A percentile compares a stretch with the other conserved stretches of the same genome.
These are phyloP conservation scores for Isochrysis galbana DNA, from an alignment of 78 protist genomes.

Conservation along the genomic window DNA sequence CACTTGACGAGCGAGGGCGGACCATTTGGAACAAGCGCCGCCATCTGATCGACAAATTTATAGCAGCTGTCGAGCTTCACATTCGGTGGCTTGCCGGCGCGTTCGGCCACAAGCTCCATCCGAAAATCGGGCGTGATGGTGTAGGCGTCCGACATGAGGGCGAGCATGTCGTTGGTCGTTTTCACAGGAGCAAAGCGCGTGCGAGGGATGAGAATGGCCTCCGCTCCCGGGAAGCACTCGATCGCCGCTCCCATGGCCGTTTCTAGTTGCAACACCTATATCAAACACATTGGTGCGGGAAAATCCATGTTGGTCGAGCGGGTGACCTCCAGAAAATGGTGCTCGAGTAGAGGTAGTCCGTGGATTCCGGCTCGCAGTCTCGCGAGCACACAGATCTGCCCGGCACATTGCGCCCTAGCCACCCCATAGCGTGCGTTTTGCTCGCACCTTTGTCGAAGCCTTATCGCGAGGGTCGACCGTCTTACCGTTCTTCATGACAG, in stretches of 20 bases:
- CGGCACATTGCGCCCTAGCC: no score
- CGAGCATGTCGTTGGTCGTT: conserved; percentile 84
- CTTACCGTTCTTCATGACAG: conserved; percentile 38
- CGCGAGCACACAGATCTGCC: no score
- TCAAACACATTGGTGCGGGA: no score
- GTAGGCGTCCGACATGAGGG: conserved; percentile 87
- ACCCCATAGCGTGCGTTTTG: no score
- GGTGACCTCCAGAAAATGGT: no score
- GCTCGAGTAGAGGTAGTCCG: no score
- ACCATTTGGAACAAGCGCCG: conserved; percentile 30
- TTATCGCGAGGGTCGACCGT: conserved; percentile 34
- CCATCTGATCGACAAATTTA: conserved; percentile 63
- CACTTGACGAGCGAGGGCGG: conserved; percentile 88
- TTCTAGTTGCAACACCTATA: conserved; percentile 97
- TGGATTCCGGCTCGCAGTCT: no score
- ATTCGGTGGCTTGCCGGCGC: conserved; percentile 62
- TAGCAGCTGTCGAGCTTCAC: conserved; percentile 83
- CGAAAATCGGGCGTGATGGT: conserved; percentile 56
- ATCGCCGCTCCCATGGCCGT: conserved; percentile 95
- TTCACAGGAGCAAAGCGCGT: conserved; percentile 97
- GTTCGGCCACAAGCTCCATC: conserved; percentile 62
- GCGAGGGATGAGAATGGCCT: conserved; percentile 84
- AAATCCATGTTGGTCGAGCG: no score
- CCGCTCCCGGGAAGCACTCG: conserved; percentile 71
- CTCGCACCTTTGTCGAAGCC: conserved; percentile 29